These are phyloP conservation scores for Dichomitus squalens DNA, from an alignment of 1,284 basidiomycete species.

Conservation along the genomic window DNA sequence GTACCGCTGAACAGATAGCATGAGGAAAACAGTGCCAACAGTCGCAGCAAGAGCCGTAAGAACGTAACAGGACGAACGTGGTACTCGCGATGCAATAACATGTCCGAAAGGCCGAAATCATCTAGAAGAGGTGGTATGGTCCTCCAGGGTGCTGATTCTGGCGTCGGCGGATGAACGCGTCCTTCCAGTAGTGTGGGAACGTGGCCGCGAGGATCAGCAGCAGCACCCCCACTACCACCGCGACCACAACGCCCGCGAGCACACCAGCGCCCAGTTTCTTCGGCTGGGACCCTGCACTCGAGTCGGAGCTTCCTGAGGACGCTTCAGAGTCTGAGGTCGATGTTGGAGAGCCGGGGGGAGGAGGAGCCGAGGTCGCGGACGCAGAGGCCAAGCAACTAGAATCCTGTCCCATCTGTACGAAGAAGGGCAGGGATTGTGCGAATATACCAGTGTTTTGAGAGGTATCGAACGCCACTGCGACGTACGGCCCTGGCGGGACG, in stretches of 20 bases:
- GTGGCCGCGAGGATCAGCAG: conserved; percentile 28
- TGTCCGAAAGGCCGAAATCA: neutral
- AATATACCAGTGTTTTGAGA: conserved; percentile 12
- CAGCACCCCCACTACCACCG: conserved; percentile 25
- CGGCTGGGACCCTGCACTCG: neutral
- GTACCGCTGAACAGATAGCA: too few species aligned
- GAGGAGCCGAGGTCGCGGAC: neutral
- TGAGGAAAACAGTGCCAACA: too few species aligned
- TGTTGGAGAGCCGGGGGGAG: neutral
- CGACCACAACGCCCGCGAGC: conserved; percentile 29
- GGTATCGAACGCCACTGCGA: conserved; percentile 28
- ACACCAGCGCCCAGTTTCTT: conserved; percentile 27
- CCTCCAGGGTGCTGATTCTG: conserved; percentile 19
- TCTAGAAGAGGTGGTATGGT: conserved; percentile 27
- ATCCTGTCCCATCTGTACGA: conserved; percentile 22
- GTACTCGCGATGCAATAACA: too few species aligned
- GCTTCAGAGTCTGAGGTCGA: neutral
- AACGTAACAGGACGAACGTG: too few species aligned
- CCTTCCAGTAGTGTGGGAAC: conserved; percentile 25
- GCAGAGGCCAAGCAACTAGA: conserved; percentile 5
- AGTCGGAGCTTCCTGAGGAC: neutral
- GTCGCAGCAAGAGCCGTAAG: too few species aligned
- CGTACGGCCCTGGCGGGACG: conserved; percentile 29
- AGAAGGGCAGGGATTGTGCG: conserved; percentile 28
- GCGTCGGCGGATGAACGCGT: conserved; percentile 10